phyloP scores from a whole-genome alignment of 768 basidiomycete genomes.

The Phaeolepiota aurea region DNA sequence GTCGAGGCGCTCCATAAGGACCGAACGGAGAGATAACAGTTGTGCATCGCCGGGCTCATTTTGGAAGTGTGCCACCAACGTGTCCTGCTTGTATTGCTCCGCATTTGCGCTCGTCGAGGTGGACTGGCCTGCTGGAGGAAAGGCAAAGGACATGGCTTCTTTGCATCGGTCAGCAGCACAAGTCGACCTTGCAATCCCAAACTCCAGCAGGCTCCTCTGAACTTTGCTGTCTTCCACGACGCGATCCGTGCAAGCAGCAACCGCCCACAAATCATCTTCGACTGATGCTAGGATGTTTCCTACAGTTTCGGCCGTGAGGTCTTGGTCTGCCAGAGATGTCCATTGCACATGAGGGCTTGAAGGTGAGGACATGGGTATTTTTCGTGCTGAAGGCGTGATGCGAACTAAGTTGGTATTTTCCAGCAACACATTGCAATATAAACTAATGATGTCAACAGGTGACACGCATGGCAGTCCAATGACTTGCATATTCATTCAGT shows the following conservation, averaged over 20 bases:
- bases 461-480: too few species aligned
- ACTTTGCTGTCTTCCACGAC: conserved; percentile 46
- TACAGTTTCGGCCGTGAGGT: conserved; percentile 46
- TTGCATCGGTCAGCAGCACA: conserved; percentile 38
- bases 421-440: too few species aligned
- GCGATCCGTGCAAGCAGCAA: conserved; percentile 65
- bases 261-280: conserved; percentile 69
- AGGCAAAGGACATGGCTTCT: conserved; percentile 20
- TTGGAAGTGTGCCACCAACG: conserved; percentile 47
- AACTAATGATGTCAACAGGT: too few species aligned
- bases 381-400: too few species aligned
- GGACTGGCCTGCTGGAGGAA: too few species aligned
- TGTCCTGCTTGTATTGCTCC: conserved; percentile 9
- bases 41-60: conserved; percentile 52
- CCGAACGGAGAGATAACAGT: conserved; percentile 52
- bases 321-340: conserved; percentile 45
- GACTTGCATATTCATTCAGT: too few species aligned
- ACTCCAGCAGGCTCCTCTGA: conserved; percentile 50
- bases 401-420: too few species aligned
- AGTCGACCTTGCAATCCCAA: conserved; percentile 56
- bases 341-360: conserved; percentile 36
- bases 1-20: conserved; percentile 65
- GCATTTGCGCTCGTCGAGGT: conserved; percentile 6
- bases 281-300: conserved; percentile 38
- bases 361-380: too few species aligned